Percentiles rank a stretch among this genome's conserved stretches.
Evolutionary conservation across 169 alveolate genomes (phyloP).

Genomic region (Theileria orientalis): DNA sequence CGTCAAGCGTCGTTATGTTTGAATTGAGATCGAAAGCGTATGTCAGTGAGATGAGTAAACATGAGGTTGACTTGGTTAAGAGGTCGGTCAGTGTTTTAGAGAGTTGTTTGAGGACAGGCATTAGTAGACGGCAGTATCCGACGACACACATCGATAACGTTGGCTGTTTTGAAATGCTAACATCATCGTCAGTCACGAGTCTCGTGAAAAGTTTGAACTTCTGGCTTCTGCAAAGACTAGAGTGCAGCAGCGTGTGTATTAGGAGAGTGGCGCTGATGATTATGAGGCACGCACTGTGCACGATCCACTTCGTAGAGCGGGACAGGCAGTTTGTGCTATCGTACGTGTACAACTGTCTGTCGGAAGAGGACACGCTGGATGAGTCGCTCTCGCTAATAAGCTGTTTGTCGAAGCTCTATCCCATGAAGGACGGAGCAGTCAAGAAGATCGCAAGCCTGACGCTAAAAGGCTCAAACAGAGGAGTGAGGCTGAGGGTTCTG

Average conservation of each 20-base stretch:
- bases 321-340: conserved; percentile 55
- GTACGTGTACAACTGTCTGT: conserved; percentile 43
- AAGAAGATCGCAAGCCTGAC: conserved; percentile 37
- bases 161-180: conserved; percentile 6
- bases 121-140: conserved; percentile 26
- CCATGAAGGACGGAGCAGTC: conserved; percentile 64
- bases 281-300: conserved; percentile 36
- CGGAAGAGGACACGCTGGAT: conserved; percentile 24
- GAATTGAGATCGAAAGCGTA: background rate
- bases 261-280: conserved; percentile 33
- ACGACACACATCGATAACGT: background rate
- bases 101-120: conserved; percentile 2
- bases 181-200: background rate
- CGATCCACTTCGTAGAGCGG: conserved; percentile 18
- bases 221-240: conserved; percentile 43
- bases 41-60: conserved; percentile 3
- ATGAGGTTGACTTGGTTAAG: conserved; percentile 5
- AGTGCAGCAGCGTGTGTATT: conserved; percentile 12
- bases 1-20: conserved; percentile 12
- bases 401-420: conserved; percentile 36
- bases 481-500: conserved; percentile 7
- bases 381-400: conserved; percentile 19
- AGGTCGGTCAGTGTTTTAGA: background rate
- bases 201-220: conserved; percentile 23
- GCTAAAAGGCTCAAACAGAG: conserved; percentile 39